Evolutionary conservation across 352 stramenopile species (phyloP).

Genomic region (Phytophthora citrophthora): DNA sequence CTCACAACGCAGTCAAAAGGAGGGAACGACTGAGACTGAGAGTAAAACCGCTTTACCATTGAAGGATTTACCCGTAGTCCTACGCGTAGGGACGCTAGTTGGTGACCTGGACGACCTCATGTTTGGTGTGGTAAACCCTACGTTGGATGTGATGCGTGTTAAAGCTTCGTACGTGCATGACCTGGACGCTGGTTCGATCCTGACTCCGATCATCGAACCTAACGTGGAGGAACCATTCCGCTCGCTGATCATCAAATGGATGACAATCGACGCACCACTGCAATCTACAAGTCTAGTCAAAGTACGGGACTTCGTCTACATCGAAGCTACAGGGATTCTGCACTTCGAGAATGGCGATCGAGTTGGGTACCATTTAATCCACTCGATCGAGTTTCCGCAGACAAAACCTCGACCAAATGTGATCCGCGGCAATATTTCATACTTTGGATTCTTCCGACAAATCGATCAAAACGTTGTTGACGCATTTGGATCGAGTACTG

Average conservation of each 20-base stretch:
- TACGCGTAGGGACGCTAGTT: constrained; percentile 33
- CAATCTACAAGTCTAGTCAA: constrained; percentile 22
- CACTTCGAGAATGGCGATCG: constrained; percentile 27
- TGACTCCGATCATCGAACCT: constrained; percentile 30
- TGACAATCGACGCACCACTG: constrained; percentile 31
- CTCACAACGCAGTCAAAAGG: constrained; percentile 8
- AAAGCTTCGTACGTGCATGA: constrained; percentile 40
- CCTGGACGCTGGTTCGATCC: constrained; percentile 27
- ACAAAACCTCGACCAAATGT: constrained; percentile 32
- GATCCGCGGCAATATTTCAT: constrained; percentile 44
- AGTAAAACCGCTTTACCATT: neutral
- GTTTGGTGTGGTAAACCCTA: constrained; percentile 42
- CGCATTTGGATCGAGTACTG: constrained; percentile 29
- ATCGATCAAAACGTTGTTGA: constrained; percentile 41
- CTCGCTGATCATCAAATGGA: constrained; percentile 43
- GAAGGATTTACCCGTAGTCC: constrained; percentile 13
- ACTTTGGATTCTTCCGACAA: constrained; percentile 52
- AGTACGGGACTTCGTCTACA: constrained; percentile 39
- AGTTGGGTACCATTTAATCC: constrained; percentile 42
- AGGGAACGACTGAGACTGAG: neutral
- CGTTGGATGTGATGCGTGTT: constrained; percentile 36
- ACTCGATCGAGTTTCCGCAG: constrained; percentile 47
- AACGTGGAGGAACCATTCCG: constrained; percentile 39
- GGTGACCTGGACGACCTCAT: constrained; percentile 46
- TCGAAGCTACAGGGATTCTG: constrained; percentile 40